phyloP scores from a whole-genome alignment of 1,139 yeast genomes.

The Arxiozyma telluris region DNA sequence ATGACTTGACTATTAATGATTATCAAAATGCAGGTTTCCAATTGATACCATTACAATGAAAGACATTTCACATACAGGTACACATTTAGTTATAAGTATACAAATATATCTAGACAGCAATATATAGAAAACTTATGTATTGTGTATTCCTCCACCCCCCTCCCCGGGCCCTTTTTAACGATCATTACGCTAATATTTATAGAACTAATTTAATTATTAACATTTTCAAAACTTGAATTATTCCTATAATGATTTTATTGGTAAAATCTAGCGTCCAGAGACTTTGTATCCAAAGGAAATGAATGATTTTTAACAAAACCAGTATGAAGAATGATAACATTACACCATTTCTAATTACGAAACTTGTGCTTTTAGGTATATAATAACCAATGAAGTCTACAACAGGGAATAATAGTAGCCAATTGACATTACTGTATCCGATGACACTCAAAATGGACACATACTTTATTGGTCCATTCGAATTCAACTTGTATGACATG shows the following conservation, averaged over 20 bases:
- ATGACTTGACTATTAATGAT: constrained; percentile 20
- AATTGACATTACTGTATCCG: constrained; percentile 24
- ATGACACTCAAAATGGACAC: constrained; percentile 20
- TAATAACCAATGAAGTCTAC: constrained; percentile 11
- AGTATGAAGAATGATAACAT: not conserved
- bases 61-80: not conserved
- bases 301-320: not conserved
- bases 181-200: not conserved
- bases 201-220: not conserved
- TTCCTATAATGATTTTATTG: not conserved
- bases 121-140: not conserved
- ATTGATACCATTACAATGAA: not conserved
- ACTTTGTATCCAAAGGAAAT: constrained; percentile 1
- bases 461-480: not conserved
- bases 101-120: too few species aligned
- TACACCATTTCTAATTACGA: not conserved
- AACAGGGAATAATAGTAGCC: constrained; percentile 22
- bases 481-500: not conserved
- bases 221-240: constrained; percentile 3
- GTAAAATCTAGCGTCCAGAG: constrained; percentile 2
- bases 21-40: constrained; percentile 23
- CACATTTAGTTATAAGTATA: not conserved
- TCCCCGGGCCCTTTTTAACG: too few species aligned
- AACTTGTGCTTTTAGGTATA: not conserved
- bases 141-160: too few species aligned